Base-by-base conservation (phyloP, 495 filamentous ascomycete genomes). In the Xanthoparmelia taractica region DNA sequence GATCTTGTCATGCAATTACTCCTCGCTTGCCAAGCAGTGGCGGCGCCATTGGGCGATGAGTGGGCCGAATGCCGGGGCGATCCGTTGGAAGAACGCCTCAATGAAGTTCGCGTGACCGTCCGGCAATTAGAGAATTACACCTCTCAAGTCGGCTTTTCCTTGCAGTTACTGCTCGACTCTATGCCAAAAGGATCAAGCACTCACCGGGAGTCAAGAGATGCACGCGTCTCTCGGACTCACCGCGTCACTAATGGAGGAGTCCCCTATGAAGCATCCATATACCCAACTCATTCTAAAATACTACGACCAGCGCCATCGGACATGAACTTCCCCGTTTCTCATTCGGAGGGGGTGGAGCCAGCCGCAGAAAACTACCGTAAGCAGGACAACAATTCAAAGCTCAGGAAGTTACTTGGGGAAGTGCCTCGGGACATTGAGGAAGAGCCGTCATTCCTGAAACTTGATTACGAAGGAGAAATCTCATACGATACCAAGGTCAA, bases 61-160 rank as follows among this genome's bases (percentile, higher is more conserved):
- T 98, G 94, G 94, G 84, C 92, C 27, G 91, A 95, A 68, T 76
- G 89, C 17, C 85, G 92, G n/a, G 91, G 91, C 5, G 90, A 93
- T 69, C 89, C 92, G 20, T 79, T 98, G n/a, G 93, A 96, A 65
- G 90, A 92, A 64, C 84, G 93, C 43, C 71, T 98, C 41, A 89
- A 87, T 66, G 84, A 86, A 62, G 87, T 96, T 59, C 81, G 87
- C 50, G 78, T 81, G 34, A 87, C 90, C 63, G 83, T 86, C 8
- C 83, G 86, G 66, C 86, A 95, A 41, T 77, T 98, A 40, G 92
- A 97, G 67, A 89, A 85, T 33, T 90, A 86, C 66, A 89, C 91
- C 20, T 91, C 89, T 0, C 92, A 96, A 65, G 84, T 97, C 64
- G 85, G 87, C 47, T 95, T 92, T 70, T 92, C 91, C 18, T 80